phyloP scores from a whole-genome alignment of 2,329 filamentous ascomycete species.

The Nemania sp. region DNA sequence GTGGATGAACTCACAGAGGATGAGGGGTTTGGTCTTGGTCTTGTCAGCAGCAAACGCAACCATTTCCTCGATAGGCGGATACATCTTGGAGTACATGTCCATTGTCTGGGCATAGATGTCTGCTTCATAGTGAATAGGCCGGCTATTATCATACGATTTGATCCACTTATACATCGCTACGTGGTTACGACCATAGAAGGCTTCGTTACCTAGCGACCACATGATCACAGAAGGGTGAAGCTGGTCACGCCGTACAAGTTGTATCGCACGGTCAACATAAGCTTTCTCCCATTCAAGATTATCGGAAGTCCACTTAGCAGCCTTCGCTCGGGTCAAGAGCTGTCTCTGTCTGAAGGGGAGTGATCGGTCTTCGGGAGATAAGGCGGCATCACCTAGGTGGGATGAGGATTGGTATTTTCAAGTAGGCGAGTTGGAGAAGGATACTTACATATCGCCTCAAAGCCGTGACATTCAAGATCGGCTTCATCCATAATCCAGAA shows the following conservation, averaged over 20 bases:
- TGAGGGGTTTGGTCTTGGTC: conserved; percentile 61
- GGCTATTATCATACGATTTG: conserved; percentile 65
- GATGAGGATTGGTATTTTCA: conserved; percentile 27
- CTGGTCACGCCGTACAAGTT: conserved; percentile 73
- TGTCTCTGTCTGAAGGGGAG: conserved; percentile 50
- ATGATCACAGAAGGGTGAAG: conserved; percentile 74
- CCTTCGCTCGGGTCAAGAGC: conserved; percentile 51
- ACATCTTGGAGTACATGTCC: conserved; percentile 73
- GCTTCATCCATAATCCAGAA: conserved; percentile 67
- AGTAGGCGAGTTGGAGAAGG: neutral
- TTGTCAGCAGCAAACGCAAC: conserved; percentile 53
- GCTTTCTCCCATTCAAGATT: conserved; percentile 69
- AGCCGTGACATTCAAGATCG: conserved; percentile 58
- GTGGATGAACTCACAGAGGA: conserved; percentile 63
- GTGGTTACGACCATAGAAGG: conserved; percentile 74
- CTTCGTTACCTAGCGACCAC: conserved; percentile 76
- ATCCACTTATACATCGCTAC: conserved; percentile 70
- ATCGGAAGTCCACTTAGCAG: conserved; percentile 64
- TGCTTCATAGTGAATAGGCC: conserved; percentile 72
- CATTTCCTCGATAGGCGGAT: conserved; percentile 60
- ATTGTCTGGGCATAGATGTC: conserved; percentile 67
- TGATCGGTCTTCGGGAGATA: conserved; percentile 45
- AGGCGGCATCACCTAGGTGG: conserved; percentile 46
- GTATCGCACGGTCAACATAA: conserved; percentile 73
- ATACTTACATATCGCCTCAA: conserved; percentile 44